Base-by-base conservation (phyloP, 495 filamentous ascomycete species). In the Parathielavia appendiculata region DNA sequence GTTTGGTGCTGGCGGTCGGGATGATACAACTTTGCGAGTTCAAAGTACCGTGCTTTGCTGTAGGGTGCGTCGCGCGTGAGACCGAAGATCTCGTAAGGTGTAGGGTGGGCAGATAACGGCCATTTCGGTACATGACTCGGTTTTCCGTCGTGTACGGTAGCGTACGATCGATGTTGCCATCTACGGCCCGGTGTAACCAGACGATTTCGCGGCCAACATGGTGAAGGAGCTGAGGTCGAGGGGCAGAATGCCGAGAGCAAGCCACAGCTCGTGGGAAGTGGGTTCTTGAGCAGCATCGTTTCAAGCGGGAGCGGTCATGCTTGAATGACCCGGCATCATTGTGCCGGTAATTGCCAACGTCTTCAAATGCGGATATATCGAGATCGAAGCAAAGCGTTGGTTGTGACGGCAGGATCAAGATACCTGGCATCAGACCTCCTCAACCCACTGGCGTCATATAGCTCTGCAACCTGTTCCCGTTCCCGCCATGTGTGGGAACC, bases 21-120 rank as follows among this genome's bases (percentile, higher is more conserved):
- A 64, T 98, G 93, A 72, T 98, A 98, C 49, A 95, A 75, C 75
- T 96, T 97, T 38, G 95, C 92, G 32, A 98, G 80, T 62, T 95
- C 83, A 69, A 92, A 91, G 79, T 89, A 98, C 32, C 86, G 81
- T 16, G 72, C 65, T 72, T 97, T 97, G 60, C 81, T 85, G 69
- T 98, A 98, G 16, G 84, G 81, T 17, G 82, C 81, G 26, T 68
- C 75, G 59, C 74, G 80, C 32, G 79, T 74, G 57, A 85, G 77
- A 46, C 83, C 76, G 61, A 97, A 83, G 63, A 98, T 88, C 61
- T 98, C 89, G 70, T 98, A 97, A 0, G 93, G 93, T 0, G 92
- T 93, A n/a, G 89, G 89, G 46, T 67, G 66, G 51, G 58, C 51
- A 11, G 69, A 71, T 14, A 66, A 58, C 2, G 77, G 77, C 77